Base-by-base conservation (phyloP, 2,329 filamentous ascomycete genomes). In the Erysiphe pulchra region DNA sequence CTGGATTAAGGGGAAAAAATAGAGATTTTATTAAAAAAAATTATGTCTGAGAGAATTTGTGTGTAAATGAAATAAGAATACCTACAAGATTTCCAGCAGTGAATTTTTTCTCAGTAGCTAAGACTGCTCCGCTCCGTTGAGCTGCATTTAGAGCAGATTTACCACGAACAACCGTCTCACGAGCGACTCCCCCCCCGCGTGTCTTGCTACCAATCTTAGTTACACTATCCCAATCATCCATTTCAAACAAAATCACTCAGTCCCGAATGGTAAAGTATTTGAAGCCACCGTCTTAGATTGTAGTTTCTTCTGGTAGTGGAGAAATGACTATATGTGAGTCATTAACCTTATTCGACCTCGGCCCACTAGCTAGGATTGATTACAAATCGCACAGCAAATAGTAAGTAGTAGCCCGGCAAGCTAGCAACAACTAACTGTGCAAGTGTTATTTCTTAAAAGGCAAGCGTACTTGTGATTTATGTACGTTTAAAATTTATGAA, bases 121-220 rank as follows among this genome's bases (percentile, higher is more conserved):
- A 62, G 54, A 92, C 63, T 48, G 71, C 70, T 50, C 90, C 90
- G 50, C 68, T 71, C 51, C 90, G 77, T 64, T 82, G 76, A 28
- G 90, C 90, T 49, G 87, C 87, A 64, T 98, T 98, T 55, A 98
- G 66, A 33, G 84, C 74, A 48, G 65, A 58, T 62, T 82, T 84
- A 60, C 87, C 83, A 61, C 80, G 80, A 60, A 95, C 72, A 55
- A 94, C 86, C 3, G 80, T 92, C 71, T 94, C 85, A 55, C 83
- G 81, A 46, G 61, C 62, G 48, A 63, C 70, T 55, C 77, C 80
- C 53, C 76, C 71, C 52, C 74, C 72, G 57, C 76, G 75, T 59
- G 72, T 73, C 65, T 81, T 87, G 73, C 75, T 83, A 59, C 90
- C 90, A 60, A 98, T 95, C 72, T 90, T 92, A 65, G 85, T 92